A percentile compares a stretch with the other conserved stretches of the same genome.
Evolutionary conservation across 2,329 filamentous ascomycete species (phyloP).

Genomic region (Trichoderma pleuroti): DNA sequence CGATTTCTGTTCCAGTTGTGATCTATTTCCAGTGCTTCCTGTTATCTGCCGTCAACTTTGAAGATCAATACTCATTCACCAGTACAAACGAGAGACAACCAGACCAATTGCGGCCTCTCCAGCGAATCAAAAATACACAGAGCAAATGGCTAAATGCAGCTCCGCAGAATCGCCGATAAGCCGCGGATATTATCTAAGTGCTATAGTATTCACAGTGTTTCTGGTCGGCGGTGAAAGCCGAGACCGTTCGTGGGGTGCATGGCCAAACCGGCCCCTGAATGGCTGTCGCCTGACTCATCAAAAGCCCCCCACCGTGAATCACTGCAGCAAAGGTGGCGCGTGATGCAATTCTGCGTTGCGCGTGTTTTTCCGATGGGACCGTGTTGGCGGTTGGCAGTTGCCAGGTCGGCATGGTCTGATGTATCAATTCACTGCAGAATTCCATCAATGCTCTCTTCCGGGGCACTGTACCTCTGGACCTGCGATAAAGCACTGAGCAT

Average conservation of each 20-base stretch:
- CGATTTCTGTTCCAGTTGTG: too few relatives aligned
- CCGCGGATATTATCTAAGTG: not conserved
- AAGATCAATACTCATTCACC: not conserved
- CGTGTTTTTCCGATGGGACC: constrained; percentile 3
- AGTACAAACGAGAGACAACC: not conserved
- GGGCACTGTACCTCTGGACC: not conserved
- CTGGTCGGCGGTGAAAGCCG: constrained; percentile 11
- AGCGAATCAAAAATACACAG: not conserved
- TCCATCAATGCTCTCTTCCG: not conserved
- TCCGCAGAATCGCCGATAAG: not conserved
- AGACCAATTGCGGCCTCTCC: not conserved
- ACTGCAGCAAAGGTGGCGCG: constrained; percentile 11
- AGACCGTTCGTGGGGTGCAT: constrained; percentile 16
- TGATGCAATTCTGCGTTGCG: constrained; percentile 18
- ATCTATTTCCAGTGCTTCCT: not conserved
- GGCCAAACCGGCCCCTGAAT: constrained; percentile 11
- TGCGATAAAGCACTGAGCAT: not conserved
- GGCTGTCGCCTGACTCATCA: constrained; percentile 18
- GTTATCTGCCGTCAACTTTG: not conserved
- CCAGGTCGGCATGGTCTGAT: not conserved
- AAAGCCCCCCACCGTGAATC: constrained; percentile 10
- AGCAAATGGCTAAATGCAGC: not conserved
- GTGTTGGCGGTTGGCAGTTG: not conserved
- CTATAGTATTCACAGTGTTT: not conserved
- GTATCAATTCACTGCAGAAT: not conserved